Evolutionary conservation across 768 basidiomycete species (phyloP), one percentile per base, ranked within the genome.

Genomic region (Lyophyllum shimeji): DNA sequence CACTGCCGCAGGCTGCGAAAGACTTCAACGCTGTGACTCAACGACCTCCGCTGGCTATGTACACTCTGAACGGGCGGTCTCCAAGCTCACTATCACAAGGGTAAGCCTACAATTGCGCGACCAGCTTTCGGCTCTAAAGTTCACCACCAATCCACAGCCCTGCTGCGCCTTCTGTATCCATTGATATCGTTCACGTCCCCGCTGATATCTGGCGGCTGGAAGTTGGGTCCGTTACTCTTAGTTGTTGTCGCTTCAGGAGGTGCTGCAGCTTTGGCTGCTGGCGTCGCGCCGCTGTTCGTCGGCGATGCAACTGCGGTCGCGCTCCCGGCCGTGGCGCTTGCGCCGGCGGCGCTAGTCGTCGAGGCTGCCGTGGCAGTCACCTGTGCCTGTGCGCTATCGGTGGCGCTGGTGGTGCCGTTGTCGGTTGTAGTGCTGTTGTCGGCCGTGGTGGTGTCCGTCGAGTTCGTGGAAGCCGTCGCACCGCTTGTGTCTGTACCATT

Each of bases 131-230:
- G n/a, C n/a, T n/a, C n/a, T n/a, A n/a, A n/a, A n/a, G n/a, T n/a
- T n/a, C n/a, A n/a, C 27, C 11, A 24, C 17, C 15, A 24, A 27
- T 27, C 24, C 46, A 13, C 46, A 47, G 20, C 24, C 46, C 27
- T 27, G 24, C 24, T 25, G n/a, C 17, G n/a, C 34, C 34, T 47
- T 11, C 23, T 31, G 27, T 67, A 59, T 44, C 70, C 69, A 23
- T 62, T 56, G 25, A 67, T 63, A 63, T 69, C 69, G 57, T 69
- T 70, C 33, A 69, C 64, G 50, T 70, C 62, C 33, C 70, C 71
- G 47, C 63, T 63, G 25, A 71, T 67, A 46, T 64, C 67, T 50
- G 56, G 57, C 31, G 67, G 66, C 40, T 67, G 63, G 57, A 52
- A 25, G 53, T 62, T 61, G 53, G 51, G 53, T 24, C 53, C 58